phyloP scores from a whole-genome alignment of 2,329 filamentous ascomycete genomes.

The Verticillium isaacii region DNA sequence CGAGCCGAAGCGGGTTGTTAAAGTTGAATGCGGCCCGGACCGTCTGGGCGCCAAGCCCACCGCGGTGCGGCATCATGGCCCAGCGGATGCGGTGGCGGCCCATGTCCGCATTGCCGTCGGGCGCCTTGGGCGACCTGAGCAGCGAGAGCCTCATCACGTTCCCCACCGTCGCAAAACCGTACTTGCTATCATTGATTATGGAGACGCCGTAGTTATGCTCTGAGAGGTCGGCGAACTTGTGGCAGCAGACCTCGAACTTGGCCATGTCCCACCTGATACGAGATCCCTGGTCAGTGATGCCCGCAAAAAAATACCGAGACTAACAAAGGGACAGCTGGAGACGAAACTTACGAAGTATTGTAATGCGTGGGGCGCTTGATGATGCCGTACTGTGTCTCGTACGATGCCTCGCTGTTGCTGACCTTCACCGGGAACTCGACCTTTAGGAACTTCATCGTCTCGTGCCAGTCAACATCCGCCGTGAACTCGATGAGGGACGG shows the following conservation, averaged over 20 bases:
- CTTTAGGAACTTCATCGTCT: conserved; percentile 68
- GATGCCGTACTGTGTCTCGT: conserved; percentile 65
- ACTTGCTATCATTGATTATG: conserved; percentile 66
- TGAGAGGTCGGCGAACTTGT: conserved; percentile 69
- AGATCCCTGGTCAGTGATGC: not conserved
- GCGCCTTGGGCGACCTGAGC: conserved; percentile 62
- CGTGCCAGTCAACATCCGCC: conserved; percentile 63
- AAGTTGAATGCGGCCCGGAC: conserved; percentile 62
- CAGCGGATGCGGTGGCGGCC: conserved; percentile 60
- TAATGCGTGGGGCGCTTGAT: conserved; percentile 63
- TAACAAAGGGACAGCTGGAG: not conserved
- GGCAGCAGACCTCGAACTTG: conserved; percentile 73
- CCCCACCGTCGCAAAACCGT: conserved; percentile 63
- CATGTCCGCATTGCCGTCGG: conserved; percentile 67
- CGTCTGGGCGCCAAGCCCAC: conserved; percentile 49
- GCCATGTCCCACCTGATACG: conserved; percentile 60
- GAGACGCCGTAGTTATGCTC: conserved; percentile 66
- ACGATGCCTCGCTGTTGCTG: conserved; percentile 59
- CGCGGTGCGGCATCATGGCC: conserved; percentile 61
- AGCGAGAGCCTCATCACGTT: conserved; percentile 65
- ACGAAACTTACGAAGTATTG: conserved; percentile 52
- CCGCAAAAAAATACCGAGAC: not conserved
- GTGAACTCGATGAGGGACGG: conserved; percentile 51
- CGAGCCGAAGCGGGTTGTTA: conserved; percentile 53
- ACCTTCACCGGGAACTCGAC: conserved; percentile 66